phyloP scores from a whole-genome alignment of 2,329 filamentous ascomycete genomes.

The Achaetomium macrosporum region DNA sequence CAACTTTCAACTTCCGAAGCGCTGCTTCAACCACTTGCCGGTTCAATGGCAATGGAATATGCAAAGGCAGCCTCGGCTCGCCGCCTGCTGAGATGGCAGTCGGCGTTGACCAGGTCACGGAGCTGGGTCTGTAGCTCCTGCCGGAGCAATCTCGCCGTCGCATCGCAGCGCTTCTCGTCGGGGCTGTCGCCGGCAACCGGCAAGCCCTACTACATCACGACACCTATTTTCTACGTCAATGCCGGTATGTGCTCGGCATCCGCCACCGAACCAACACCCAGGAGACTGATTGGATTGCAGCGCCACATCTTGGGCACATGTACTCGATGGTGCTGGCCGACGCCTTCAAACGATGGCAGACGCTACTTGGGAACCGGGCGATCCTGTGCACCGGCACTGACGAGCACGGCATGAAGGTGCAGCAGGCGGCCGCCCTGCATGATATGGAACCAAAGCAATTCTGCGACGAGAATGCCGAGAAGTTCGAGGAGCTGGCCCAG shows the following conservation, averaged over 20 bases:
- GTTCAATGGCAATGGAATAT: constrained; percentile 7
- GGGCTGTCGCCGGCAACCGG: constrained; percentile 1
- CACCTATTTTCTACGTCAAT: constrained; percentile 99
- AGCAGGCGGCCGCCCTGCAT: constrained; percentile 71
- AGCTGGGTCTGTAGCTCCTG: constrained; percentile 23
- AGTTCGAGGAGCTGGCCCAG: constrained; percentile 69
- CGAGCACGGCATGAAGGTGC: constrained; percentile 96
- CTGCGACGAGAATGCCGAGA: constrained; percentile 76
- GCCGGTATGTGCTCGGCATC: constrained; percentile 52
- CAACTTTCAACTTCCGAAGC: background rate
- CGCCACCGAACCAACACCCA: background rate
- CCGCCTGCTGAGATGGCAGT: constrained; percentile 17
- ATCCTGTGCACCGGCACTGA: constrained; percentile 87
- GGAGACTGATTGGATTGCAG: constrained; percentile 38
- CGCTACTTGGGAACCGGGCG: constrained; percentile 64
- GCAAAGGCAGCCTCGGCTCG: constrained; percentile 19
- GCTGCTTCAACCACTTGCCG: background rate
- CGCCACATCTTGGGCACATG: constrained; percentile 89
- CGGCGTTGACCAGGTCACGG: constrained; percentile 10
- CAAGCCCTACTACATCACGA: constrained; percentile 94
- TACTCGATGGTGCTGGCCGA: constrained; percentile 91
- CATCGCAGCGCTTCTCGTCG: constrained; percentile 11
- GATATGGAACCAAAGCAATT: constrained; percentile 72
- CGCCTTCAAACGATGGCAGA: constrained; percentile 86
- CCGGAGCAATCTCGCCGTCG: constrained; percentile 8